Percentiles rank a stretch among this genome's conserved stretches.
Conservation (phyloP, 148 eudicot species). For the Pharnaceum exiguum region DNA sequence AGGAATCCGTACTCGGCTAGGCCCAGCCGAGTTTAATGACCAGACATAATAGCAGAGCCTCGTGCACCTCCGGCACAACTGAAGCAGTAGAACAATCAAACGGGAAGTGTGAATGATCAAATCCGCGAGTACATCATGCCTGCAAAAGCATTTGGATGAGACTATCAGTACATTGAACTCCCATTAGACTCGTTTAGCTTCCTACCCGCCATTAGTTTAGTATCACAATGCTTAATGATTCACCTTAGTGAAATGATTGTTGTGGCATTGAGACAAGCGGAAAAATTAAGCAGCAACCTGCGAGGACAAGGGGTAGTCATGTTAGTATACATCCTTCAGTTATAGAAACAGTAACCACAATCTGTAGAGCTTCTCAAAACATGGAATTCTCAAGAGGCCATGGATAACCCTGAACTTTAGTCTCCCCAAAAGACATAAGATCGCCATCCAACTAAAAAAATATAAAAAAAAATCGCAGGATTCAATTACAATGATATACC, state of each 20-base stretch:
- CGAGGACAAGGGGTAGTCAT: neutral
- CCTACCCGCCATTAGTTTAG: too few species aligned
- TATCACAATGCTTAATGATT: too few species aligned
- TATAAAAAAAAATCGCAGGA: neutral
- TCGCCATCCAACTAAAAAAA: neutral
- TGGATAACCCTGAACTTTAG: neutral
- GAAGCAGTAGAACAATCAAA: too few species aligned
- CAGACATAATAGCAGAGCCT: too few species aligned
- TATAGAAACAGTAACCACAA: neutral
- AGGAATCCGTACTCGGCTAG: too few species aligned
- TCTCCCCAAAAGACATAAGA: neutral
- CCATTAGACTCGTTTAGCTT: too few species aligned
- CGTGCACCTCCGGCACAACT: too few species aligned
- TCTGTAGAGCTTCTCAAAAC: neutral
- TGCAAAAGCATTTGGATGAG: too few species aligned
- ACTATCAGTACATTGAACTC: too few species aligned
- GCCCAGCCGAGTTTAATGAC: too few species aligned
- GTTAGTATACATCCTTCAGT: neutral
- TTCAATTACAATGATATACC: conserved; percentile 35
- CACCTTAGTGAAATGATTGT: conserved; percentile 12
- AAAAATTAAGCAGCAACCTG: conserved; percentile 10
- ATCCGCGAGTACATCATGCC: too few species aligned
- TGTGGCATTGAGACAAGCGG: neutral
- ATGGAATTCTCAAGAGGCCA: neutral
- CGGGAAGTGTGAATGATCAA: too few species aligned